Percentiles rank a stretch among this genome's conserved stretches.
Conservation (phyloP, 352 stramenopile species). For the Globisporangium splendens region DNA sequence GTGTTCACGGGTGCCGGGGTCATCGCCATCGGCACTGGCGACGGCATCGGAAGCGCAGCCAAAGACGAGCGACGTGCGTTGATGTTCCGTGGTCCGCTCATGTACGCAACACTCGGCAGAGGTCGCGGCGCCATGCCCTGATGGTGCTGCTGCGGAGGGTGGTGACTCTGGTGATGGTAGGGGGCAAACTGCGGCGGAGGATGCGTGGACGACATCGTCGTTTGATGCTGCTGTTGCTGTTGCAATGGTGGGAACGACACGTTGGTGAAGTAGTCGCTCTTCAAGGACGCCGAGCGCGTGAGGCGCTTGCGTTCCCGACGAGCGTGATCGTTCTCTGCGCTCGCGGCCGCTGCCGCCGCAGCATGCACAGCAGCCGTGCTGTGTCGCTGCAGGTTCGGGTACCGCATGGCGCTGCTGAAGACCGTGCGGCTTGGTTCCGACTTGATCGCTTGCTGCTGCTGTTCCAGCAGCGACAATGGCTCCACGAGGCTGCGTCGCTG, state of each 20-base stretch:
- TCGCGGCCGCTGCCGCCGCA: neutral
- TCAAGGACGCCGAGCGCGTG: conserved; percentile 67
- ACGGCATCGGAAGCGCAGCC: conserved; percentile 46
- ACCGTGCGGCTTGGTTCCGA: conserved; percentile 4
- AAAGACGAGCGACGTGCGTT: conserved; percentile 45
- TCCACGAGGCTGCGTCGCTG: conserved; percentile 18
- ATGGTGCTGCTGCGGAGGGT: conserved; percentile 28
- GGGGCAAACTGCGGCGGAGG: conserved; percentile 15
- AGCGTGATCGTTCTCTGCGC: conserved; percentile 30
- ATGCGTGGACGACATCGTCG: conserved; percentile 15
- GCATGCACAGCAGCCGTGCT: conserved; percentile 10
- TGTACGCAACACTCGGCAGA: conserved; percentile 32
- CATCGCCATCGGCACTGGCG: conserved; percentile 19
- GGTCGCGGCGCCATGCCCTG: conserved; percentile 22
- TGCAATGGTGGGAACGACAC: conserved; percentile 33
- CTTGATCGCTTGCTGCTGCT: conserved; percentile 4
- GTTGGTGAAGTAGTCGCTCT: conserved; percentile 70
- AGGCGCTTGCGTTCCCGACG: conserved; percentile 64
- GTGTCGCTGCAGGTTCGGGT: conserved; percentile 19
- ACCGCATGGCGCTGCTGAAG: conserved; percentile 1
- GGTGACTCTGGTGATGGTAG: conserved; percentile 11
- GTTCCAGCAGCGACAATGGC: conserved; percentile 13
- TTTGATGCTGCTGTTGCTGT: conserved; percentile 20
- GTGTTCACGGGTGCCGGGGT: neutral
- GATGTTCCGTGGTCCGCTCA: conserved; percentile 24